Percentiles rank a stretch among this genome's conserved stretches.
These are phyloP conservation scores for Physocladia obscura DNA, from an alignment of 192 early-diverging fungal genomes.

Conservation along the genomic window DNA sequence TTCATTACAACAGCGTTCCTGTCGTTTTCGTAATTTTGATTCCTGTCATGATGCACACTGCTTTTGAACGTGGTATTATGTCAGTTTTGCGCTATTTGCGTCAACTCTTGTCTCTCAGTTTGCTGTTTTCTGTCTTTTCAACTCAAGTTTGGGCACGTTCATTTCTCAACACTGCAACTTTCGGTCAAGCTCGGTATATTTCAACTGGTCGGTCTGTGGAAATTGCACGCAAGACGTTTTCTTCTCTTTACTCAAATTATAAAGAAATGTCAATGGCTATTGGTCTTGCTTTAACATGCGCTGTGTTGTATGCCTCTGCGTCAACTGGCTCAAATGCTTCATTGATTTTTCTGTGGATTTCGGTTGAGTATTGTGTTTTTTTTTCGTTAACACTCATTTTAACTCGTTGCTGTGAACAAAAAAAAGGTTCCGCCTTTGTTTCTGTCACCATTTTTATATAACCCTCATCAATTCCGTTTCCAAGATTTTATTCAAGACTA, in stretches of 20 bases:
- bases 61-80: slow-evolving; percentile 5
- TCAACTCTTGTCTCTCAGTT: slow-evolving; percentile 62
- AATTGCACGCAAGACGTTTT: neutral
- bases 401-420: no score
- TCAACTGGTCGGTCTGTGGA: slow-evolving; percentile 4
- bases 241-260: neutral
- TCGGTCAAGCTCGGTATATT: slow-evolving; percentile 1
- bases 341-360: slow-evolving; percentile 4
- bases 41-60: slow-evolving; percentile 20
- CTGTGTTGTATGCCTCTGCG: neutral
- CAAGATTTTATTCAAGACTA: no score
- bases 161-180: slow-evolving; percentile 3
- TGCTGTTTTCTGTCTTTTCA: slow-evolving; percentile 82
- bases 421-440: no score
- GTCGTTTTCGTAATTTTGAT: slow-evolving; percentile 27
- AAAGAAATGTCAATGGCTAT: neutral
- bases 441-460: no score
- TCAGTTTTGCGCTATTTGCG: slow-evolving; percentile 12
- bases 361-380: neutral
- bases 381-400: neutral
- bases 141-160: slow-evolving; percentile 53
- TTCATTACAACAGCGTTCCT: slow-evolving; percentile 15
- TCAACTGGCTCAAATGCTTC: neutral
- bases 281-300: neutral
- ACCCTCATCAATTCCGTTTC: no score